Percentiles rank a stretch among this genome's conserved stretches.
Evolutionary conservation across 73 alveolate species (phyloP).

Genomic region (Symbiodinium natans): DNA sequence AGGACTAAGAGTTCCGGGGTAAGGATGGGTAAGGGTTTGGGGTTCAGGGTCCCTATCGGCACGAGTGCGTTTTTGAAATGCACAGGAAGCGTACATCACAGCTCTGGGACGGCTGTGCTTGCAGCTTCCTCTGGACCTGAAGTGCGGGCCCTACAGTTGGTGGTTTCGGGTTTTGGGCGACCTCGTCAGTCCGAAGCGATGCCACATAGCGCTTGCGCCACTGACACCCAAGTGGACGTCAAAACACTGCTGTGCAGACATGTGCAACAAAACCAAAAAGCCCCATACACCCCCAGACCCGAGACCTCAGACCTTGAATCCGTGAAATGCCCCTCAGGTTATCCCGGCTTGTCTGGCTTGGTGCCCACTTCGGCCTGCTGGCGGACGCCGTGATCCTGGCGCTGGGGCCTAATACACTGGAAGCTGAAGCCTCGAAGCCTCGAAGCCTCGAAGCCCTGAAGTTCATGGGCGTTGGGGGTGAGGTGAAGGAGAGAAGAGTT

Average conservation of each 20-base stretch:
- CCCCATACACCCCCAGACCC: neutral
- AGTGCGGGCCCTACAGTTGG: neutral
- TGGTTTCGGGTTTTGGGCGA: neutral
- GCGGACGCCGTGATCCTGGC: slow-evolving; percentile 86
- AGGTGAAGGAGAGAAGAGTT: neutral
- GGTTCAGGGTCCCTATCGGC: neutral
- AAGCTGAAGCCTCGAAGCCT: neutral
- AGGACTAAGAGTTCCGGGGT: neutral
- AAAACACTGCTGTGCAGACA: no score
- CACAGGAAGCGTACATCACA: slow-evolving; percentile 53
- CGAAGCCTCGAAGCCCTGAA: neutral
- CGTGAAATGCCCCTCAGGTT: slow-evolving; percentile 31
- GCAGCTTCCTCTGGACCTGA: slow-evolving; percentile 68
- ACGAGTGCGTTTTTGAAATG: neutral
- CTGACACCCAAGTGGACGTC: no score
- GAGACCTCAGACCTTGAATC: no score
- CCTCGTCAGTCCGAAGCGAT: no score
- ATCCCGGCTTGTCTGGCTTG: slow-evolving; percentile 62
- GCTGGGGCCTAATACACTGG: neutral
- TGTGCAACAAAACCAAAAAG: no score
- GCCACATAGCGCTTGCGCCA: no score
- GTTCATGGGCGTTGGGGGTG: neutral
- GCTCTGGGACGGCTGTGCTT: slow-evolving; percentile 77
- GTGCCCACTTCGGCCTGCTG: slow-evolving; percentile 66
- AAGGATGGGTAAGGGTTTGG: neutral